Conservation (phyloP, 2,329 filamentous ascomycete species). For the Rhytidhysteron rufulum region DNA sequence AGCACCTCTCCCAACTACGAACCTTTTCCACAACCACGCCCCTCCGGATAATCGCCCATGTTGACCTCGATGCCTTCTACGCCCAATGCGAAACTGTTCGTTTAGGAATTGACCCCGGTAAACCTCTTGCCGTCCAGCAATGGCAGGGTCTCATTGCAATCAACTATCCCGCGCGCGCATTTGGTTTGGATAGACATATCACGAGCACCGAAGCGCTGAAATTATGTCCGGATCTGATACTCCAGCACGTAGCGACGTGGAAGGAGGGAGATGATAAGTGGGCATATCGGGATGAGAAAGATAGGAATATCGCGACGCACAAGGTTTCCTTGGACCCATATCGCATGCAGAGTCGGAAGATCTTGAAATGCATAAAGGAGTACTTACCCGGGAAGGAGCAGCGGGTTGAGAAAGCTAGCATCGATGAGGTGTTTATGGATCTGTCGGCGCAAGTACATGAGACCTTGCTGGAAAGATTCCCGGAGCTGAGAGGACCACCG, state of each 20-base stretch:
- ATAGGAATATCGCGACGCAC: slow-evolving; percentile 74
- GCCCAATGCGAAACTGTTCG: slow-evolving; percentile 90
- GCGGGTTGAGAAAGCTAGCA: slow-evolving; percentile 85
- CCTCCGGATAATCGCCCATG: slow-evolving; percentile 80
- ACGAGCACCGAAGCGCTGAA: slow-evolving; percentile 78
- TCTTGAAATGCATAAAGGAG: slow-evolving; percentile 74
- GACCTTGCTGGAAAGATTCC: slow-evolving; percentile 70
- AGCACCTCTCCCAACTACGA: slow-evolving; percentile 73
- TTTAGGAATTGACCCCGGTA: slow-evolving; percentile 67
- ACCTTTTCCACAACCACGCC: slow-evolving; percentile 69
- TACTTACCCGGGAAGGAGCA: slow-evolving; percentile 62
- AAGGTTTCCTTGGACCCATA: slow-evolving; percentile 96
- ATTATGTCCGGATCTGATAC: slow-evolving; percentile 75
- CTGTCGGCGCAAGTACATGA: slow-evolving; percentile 79
- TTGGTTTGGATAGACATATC: slow-evolving; percentile 75
- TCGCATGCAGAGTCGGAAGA: slow-evolving; percentile 76
- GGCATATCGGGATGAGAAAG: slow-evolving; percentile 83
- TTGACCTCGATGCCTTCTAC: slow-evolving; percentile 97
- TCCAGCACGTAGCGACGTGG: slow-evolving; percentile 94
- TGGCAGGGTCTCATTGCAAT: slow-evolving; percentile 94
- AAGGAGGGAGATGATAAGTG: slow-evolving; percentile 87
- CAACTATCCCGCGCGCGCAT: slow-evolving; percentile 86
- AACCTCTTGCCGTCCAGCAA: slow-evolving; percentile 89
- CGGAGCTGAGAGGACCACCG: slow-evolving; percentile 64
- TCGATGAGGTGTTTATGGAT: slow-evolving; percentile 95